Evolutionary conservation across 2,329 filamentous ascomycete genomes (phyloP).

Genomic region (Pseudogymnoascus sp.): DNA sequence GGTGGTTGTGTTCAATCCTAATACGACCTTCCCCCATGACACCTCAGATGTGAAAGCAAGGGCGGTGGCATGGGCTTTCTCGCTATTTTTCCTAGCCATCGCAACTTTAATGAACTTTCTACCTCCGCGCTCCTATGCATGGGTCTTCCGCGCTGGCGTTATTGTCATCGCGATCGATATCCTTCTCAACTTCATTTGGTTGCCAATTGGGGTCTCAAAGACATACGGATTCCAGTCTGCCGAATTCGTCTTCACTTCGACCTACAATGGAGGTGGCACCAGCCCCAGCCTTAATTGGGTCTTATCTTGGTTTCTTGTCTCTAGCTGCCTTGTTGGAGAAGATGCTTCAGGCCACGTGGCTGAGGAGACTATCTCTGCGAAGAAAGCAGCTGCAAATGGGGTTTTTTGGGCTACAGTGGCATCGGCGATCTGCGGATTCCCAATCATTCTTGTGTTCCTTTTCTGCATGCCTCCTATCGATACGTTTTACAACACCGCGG

Average conservation of each 20-base stretch:
- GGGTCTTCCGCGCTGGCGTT: constrained; percentile 11
- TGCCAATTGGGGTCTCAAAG: constrained; percentile 37
- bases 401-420: constrained; percentile 28
- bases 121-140: constrained; percentile 5
- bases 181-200: constrained; percentile 39
- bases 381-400: constrained; percentile 26
- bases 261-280: constrained; percentile 19
- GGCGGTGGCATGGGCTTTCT: constrained; percentile 12
- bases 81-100: constrained; percentile 10
- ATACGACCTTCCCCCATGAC: constrained; percentile 9
- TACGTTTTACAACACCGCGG: constrained; percentile 25
- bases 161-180: constrained; percentile 35
- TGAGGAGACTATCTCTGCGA: constrained; percentile 26
- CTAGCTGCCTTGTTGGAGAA: constrained; percentile 25
- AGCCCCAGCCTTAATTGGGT: constrained; percentile 26
- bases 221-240: constrained; percentile 39
- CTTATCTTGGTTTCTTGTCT: constrained; percentile 24
- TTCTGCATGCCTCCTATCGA: constrained; percentile 29
- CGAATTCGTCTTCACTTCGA: constrained; percentile 38
- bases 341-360: constrained; percentile 28
- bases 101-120: constrained; percentile 10
- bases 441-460: constrained; percentile 26
- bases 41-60: constrained; percentile 3
- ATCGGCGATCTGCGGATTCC: constrained; percentile 25
- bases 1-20: constrained; percentile 8